Evolutionary conservation across 164 flowering plant species (phyloP), one percentile per base, ranked within the genome.

Genomic region (Vitis cinerea): DNA sequence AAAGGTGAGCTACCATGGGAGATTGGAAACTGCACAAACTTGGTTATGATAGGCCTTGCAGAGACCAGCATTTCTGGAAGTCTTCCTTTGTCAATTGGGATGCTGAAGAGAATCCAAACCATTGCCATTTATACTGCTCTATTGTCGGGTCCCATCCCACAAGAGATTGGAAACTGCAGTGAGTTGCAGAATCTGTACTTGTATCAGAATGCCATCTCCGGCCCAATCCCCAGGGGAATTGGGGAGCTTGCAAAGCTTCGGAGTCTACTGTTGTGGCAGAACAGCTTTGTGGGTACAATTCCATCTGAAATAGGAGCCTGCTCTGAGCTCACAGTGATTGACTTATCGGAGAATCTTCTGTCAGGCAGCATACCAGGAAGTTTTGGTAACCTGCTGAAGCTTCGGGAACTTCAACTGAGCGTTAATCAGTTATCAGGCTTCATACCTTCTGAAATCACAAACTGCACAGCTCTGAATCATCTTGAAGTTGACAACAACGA

Each of bases 191-290:
- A 83, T 72, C 63, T 95, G 66, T 91, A 87, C 72, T 74, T 95
- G 79, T 91, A 95, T 76, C 90, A 93, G 86, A 93, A 95, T 68
- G 88, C 91, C 0, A 74, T 95, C 61, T 83, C 97, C 0, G 97
- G 98, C 61, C 69, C 87, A n/a, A 84, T 95, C 16, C 98, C 99
- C 1, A 71, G 64, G 64, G 60, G 71, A 55, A 69, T 95, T 27
- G 97, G 98, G 65, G 71, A 79, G 76, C 86, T 93, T 16, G 74
- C 53, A 30, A 91, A 85, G 78, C 97, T 91, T 50, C 82, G 86
- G 67, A 90, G 82, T 61, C 65, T 95, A 19, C 75, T 90, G 0
- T 27, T 95, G 23, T 95, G 99, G 99, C 91, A 90, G 82, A 95
- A 96, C 77, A 87, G 84, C 78, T 51, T 96, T 27, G 97, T 87